Base-by-base conservation (phyloP, 108 stramenopile species). In the Cylindrotheca fusiformis region DNA sequence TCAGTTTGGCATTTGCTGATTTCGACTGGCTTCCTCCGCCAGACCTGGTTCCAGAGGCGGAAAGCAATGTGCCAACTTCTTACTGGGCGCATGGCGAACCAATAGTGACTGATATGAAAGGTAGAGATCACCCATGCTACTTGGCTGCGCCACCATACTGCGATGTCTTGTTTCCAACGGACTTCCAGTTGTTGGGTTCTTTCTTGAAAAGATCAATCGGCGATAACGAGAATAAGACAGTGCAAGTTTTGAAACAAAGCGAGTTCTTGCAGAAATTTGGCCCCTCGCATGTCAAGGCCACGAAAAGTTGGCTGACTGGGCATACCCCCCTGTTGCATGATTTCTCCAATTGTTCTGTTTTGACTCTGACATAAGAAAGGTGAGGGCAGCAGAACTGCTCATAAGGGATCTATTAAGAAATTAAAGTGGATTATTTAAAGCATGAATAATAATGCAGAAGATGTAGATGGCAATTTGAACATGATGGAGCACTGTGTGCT, bases 101-200 rank as follows among this genome's bases (percentile, higher is more conserved):
- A 2, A 68, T 93, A 22, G 69, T 93, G 10, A 90, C 88, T 29
- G 84, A 83, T 58, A 90, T 90, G 86, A 62, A 79, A 18, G 82
- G 82, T 4, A 61, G 60, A 12, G 86, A 89, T 75, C 74, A 93
- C 63, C 55, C 67, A 31, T 84, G 84, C 27, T 93, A 89, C 53
- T 74, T 93, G 1, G 60, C 55, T 10, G 48, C 80, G 18, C 81
- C 83, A 57, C 58, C 58, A 50, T 62, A 72, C 32, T 86, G 88
- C 29, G 91, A 93, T 56, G 86, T 93, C 48, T 71, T 93, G 30
- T 93, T 88, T 58, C 88, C 91, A 24, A 90, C 91, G 0, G 81
- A 90, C 54, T 93, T 93, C 68, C 44, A 60, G 1, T 66, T 74
- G 20, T 61, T 92, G 55, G 74, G 27, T 72, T 79, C 58, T 54